phyloP scores from a whole-genome alignment of 331 rosid species.

The Stylosanthes scabra region DNA sequence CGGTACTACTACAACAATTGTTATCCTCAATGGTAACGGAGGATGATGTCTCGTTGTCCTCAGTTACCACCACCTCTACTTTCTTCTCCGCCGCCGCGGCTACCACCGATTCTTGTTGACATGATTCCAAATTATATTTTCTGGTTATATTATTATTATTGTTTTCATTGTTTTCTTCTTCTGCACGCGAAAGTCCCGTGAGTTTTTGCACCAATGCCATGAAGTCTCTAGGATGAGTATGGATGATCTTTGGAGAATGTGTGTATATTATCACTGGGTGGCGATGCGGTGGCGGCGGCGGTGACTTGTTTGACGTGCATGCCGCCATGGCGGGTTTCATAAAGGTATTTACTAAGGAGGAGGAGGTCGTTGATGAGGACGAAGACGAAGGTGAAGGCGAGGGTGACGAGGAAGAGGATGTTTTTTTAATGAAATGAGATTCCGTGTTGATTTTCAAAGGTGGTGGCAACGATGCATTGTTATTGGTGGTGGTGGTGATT shows the following conservation, averaged over 20 bases:
- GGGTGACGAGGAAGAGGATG: constrained; percentile 21
- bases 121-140: too few relatives aligned
- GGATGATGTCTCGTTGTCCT: constrained; percentile 73
- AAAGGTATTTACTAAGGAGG: constrained; percentile 22
- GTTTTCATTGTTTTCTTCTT: constrained; percentile 22
- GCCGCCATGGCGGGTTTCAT: too few relatives aligned
- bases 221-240: constrained; percentile 70
- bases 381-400: constrained; percentile 34
- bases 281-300: constrained; percentile 63
- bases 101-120: constrained; percentile 15
- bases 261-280: constrained; percentile 86
- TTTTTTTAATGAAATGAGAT: constrained; percentile 67
- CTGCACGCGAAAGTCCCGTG: constrained; percentile 62
- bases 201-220: constrained; percentile 86
- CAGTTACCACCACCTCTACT: constrained; percentile 29
- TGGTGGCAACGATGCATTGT: constrained; percentile 55
- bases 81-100: background rate
- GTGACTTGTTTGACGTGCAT: constrained; percentile 35
- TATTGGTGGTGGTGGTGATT: background rate
- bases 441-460: constrained; percentile 67
- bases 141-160: too few relatives aligned
- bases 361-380: constrained; percentile 42
- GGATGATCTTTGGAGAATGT: constrained; percentile 79
- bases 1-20: constrained; percentile 43
- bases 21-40: constrained; percentile 62